A percentile compares a stretch with the other conserved stretches of the same genome.
Evolutionary conservation across 2,329 filamentous ascomycete species (phyloP).

Genomic region (Ascochyta viciae-villosae): DNA sequence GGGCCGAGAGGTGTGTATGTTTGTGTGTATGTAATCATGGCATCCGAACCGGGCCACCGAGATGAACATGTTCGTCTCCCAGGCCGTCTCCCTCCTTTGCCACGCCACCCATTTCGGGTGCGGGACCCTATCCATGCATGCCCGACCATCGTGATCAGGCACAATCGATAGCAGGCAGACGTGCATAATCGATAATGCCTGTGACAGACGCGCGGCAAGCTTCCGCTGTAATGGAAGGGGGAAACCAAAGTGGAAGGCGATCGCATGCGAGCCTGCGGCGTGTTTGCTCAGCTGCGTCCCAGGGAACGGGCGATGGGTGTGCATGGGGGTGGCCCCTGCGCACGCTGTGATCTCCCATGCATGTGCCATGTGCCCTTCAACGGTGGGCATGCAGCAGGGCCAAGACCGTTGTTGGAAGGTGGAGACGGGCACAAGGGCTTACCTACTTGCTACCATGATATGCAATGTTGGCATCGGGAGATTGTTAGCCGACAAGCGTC

Average conservation of each 20-base stretch:
- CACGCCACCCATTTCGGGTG: conserved; percentile 13
- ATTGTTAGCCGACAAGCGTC: background rate
- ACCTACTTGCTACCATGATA: conserved; percentile 1
- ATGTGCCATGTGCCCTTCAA: conserved; percentile 13
- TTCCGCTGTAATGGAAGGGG: background rate
- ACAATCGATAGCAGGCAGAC: background rate
- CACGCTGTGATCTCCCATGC: conserved; percentile 13
- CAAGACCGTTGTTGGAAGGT: conserved; percentile 9
- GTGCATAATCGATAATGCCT: background rate
- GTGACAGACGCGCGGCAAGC: conserved; percentile 10
- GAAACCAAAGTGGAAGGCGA: conserved; percentile 1
- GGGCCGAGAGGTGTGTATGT: no score
- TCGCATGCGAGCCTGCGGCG: conserved; percentile 9
- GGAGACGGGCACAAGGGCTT: conserved; percentile 13
- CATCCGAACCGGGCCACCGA: background rate
- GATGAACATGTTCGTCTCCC: conserved; percentile 6
- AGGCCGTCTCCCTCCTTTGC: conserved; percentile 4
- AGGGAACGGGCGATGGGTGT: conserved; percentile 2
- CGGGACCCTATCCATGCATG: background rate
- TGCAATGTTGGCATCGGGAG: background rate
- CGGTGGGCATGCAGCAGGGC: conserved; percentile 13
- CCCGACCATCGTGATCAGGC: background rate
- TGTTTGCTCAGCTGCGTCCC: background rate
- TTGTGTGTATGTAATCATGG: no score
- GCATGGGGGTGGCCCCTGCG: conserved; percentile 8